These are phyloP conservation scores for Penicillium sp. DNA, from an alignment of 2,329 filamentous ascomycete genomes.

Conservation along the genomic window DNA sequence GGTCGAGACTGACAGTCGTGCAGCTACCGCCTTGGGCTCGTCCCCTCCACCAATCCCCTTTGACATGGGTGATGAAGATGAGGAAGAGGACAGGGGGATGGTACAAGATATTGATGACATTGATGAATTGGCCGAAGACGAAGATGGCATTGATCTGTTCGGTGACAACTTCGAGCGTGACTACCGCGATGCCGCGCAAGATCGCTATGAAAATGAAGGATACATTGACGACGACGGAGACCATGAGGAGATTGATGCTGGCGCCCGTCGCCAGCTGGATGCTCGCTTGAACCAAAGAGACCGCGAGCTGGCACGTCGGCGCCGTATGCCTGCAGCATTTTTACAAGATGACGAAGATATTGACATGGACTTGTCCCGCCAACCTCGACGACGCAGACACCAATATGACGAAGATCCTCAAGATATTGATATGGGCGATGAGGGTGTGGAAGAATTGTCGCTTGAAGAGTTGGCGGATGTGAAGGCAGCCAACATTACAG, in stretches of 20 bases:
- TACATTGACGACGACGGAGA: constrained; percentile 67
- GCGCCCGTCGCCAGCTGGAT: constrained; percentile 61
- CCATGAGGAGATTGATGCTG: constrained; percentile 63
- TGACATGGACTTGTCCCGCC: constrained; percentile 79
- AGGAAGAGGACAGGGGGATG: constrained; percentile 58
- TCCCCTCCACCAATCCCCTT: constrained; percentile 61
- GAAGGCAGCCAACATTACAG: constrained; percentile 88
- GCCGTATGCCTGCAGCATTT: constrained; percentile 64
- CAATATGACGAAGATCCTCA: constrained; percentile 94
- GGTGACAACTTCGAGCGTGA: constrained; percentile 67
- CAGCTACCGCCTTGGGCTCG: constrained; percentile 42
- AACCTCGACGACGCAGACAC: constrained; percentile 81
- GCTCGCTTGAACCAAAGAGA: constrained; percentile 63
- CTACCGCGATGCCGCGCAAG: constrained; percentile 50
- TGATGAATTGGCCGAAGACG: constrained; percentile 69
- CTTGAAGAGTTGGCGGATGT: constrained; percentile 89
- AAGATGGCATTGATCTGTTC: constrained; percentile 69
- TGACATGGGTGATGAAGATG: constrained; percentile 50
- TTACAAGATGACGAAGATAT: constrained; percentile 76
- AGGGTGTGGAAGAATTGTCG: constrained; percentile 93
- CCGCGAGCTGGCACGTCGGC: constrained; percentile 59
- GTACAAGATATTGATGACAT: constrained; percentile 66
- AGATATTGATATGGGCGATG: constrained; percentile 82
- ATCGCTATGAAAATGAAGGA: constrained; percentile 57
- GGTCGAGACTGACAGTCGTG: constrained; percentile 12